Percentiles rank a stretch among this genome's conserved stretches.
phyloP scores from a whole-genome alignment of 371 early-diverging fungal species.

The Syncephalastrum sp. region DNA sequence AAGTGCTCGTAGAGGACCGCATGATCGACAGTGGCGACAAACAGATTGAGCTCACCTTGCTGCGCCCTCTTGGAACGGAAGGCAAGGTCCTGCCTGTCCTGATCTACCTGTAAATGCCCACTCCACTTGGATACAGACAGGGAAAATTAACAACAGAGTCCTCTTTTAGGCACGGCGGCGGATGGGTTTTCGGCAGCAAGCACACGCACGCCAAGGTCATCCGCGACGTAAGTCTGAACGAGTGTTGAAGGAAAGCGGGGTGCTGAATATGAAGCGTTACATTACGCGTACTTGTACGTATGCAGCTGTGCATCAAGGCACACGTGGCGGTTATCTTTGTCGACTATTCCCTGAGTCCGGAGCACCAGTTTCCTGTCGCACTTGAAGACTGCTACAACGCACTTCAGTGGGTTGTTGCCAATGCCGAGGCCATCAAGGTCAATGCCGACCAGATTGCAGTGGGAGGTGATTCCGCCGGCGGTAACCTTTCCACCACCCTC shows the following conservation, averaged over 20 bases:
- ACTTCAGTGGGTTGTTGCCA: constrained; percentile 14
- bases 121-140: no score
- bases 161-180: constrained; percentile 20
- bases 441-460: constrained; percentile 14
- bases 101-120: constrained; percentile 14
- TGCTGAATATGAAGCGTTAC: background rate
- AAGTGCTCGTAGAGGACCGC: constrained; percentile 9
- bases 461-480: constrained; percentile 24
- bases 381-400: constrained; percentile 27
- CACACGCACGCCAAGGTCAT: constrained; percentile 15
- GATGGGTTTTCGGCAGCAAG: constrained; percentile 19
- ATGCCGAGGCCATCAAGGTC: constrained; percentile 11
- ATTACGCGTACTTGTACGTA: background rate
- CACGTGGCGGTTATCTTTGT: constrained; percentile 22
- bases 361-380: constrained; percentile 26
- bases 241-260: background rate
- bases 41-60: background rate
- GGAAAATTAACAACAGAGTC: background rate
- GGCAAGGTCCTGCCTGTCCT: constrained; percentile 15
- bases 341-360: constrained; percentile 27
- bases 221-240: constrained; percentile 12
- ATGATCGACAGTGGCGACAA: constrained; percentile 1
- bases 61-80: constrained; percentile 19
- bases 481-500: constrained; percentile 14
- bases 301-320: constrained; percentile 8